A percentile compares a stretch with the other conserved stretches of the same genome.
Conservation (phyloP, 148 eudicot genomes). For the Arctostaphylos glauca region DNA sequence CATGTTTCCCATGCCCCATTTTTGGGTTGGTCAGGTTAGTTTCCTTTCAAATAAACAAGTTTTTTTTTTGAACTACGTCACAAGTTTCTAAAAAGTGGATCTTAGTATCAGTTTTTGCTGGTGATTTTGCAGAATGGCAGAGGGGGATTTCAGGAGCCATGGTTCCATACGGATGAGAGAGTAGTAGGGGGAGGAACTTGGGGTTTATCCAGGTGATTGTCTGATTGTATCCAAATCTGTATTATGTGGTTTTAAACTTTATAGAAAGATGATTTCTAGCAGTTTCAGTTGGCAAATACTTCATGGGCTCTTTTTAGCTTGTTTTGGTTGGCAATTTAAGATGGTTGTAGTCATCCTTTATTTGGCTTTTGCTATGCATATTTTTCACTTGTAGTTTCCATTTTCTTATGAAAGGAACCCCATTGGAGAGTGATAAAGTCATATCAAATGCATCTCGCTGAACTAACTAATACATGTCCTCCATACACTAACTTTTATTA, state of each 20-base stretch:
- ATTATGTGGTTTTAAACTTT: neutral
- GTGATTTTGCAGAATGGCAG: conserved; percentile 12
- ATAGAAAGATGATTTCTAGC: neutral
- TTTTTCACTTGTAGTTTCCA: neutral
- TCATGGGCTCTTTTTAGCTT: neutral
- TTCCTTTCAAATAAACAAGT: neutral
- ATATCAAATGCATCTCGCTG: too few relatives aligned
- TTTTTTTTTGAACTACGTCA: too few relatives aligned
- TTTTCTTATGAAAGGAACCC: neutral
- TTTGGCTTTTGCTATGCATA: neutral
- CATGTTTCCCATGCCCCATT: neutral
- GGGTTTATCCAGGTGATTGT: conserved; percentile 28
- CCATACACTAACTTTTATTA: too few relatives aligned
- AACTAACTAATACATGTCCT: too few relatives aligned
- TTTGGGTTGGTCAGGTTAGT: conserved; percentile 1
- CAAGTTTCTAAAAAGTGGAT: neutral
- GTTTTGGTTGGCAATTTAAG: neutral
- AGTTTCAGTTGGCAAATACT: neutral
- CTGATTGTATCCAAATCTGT: neutral
- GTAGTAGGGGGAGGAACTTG: conserved; percentile 10
- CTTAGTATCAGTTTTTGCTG: neutral
- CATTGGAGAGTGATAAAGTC: neutral
- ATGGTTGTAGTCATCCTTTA: neutral
- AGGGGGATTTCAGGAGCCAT: conserved; percentile 19
- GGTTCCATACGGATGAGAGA: conserved; percentile 22